A percentile compares a stretch with the other conserved stretches of the same genome.
Conservation (phyloP, 345 rosid genomes). For the Turritis glabra region DNA sequence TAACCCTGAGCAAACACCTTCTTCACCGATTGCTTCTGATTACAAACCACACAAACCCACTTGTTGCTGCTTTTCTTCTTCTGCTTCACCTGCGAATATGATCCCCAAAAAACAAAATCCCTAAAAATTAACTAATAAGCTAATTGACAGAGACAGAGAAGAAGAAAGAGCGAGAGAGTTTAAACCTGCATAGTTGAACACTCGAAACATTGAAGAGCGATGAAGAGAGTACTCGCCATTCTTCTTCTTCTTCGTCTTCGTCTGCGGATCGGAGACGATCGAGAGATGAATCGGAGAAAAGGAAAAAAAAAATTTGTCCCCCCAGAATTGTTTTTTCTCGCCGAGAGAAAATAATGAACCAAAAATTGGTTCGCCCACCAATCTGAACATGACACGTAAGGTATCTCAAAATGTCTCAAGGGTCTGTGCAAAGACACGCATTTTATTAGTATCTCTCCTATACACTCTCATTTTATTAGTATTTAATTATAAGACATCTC, state of each 20-base stretch:
- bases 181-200: slow-evolving; percentile 88
- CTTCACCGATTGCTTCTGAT: slow-evolving; percentile 74
- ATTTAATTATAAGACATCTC: too few relatives aligned
- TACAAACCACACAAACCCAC: slow-evolving; percentile 84
- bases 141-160: background rate
- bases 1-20: slow-evolving; percentile 67
- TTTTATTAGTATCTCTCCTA: too few relatives aligned
- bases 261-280: too few relatives aligned
- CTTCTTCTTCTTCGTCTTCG: background rate
- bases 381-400: too few relatives aligned
- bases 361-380: too few relatives aligned
- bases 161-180: slow-evolving; percentile 2
- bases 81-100: slow-evolving; percentile 83
- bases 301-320: too few relatives aligned
- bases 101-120: background rate
- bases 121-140: background rate
- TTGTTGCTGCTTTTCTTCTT: slow-evolving; percentile 72
- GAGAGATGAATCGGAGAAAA: too few relatives aligned
- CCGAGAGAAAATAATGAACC: too few relatives aligned
- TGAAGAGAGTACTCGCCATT: slow-evolving; percentile 49
- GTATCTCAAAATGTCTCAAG: too few relatives aligned
- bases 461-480: too few relatives aligned
- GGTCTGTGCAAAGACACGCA: too few relatives aligned
- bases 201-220: slow-evolving; percentile 80
- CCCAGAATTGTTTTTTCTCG: too few relatives aligned